Evolutionary conservation across 352 stramenopile genomes (phyloP).

Genomic region (Phytophthora ramorum): DNA sequence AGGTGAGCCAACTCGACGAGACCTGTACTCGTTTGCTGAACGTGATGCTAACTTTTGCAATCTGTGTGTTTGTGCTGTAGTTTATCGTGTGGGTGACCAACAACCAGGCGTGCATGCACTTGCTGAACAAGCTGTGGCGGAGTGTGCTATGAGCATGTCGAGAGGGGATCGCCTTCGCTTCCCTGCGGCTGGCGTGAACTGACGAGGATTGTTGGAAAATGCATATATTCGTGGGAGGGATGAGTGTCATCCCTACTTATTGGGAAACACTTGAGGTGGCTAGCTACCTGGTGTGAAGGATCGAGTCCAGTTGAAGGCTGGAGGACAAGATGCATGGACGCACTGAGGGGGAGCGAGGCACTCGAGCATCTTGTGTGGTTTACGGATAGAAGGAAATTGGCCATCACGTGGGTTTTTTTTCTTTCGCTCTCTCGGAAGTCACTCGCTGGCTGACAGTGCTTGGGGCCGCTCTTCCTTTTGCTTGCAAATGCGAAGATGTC

Average conservation of each 20-base stretch:
- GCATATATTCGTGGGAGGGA: conserved; percentile 36
- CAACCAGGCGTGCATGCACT: conserved; percentile 95
- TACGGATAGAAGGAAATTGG: conserved; percentile 32
- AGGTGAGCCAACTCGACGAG: conserved; percentile 45
- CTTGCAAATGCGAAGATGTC: conserved; percentile 22
- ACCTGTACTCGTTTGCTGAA: background rate
- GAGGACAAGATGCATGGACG: conserved; percentile 16
- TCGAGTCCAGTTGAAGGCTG: conserved; percentile 18
- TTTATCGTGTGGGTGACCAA: conserved; percentile 97
- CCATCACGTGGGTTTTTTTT: conserved; percentile 9
- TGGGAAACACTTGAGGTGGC: conserved; percentile 15
- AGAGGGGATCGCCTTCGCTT: conserved; percentile 11
- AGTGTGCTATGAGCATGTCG: conserved; percentile 76
- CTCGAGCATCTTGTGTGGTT: conserved; percentile 21
- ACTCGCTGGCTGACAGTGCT: conserved; percentile 2
- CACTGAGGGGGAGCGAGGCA: conserved; percentile 9
- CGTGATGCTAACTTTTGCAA: conserved; percentile 16
- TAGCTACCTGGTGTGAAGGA: conserved; percentile 20
- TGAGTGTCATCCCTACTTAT: conserved; percentile 14
- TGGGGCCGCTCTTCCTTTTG: conserved; percentile 16
- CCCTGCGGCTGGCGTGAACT: conserved; percentile 13
- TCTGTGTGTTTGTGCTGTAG: conserved; percentile 35
- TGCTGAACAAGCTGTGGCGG: conserved; percentile 97
- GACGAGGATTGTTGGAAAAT: conserved; percentile 31
- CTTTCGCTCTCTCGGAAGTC: conserved; percentile 14